Evolutionary conservation across 306 rosid genomes (phyloP), one percentile per base, ranked within the genome.

Genomic region (Cotoneaster glaucophyllus): DNA sequence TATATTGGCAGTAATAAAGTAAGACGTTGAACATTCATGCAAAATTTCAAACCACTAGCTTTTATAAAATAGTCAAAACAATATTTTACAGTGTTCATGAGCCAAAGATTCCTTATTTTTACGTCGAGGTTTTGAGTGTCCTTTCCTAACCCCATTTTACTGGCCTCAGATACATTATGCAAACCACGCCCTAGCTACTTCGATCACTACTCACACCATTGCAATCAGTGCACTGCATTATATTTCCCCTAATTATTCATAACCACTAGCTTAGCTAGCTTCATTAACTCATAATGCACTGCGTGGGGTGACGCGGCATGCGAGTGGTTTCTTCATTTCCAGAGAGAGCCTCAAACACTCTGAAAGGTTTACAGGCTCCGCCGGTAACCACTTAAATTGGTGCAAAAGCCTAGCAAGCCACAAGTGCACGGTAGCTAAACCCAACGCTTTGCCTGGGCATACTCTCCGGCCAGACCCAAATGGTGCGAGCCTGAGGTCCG

Each of bases 401-500:
- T 85, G 96, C 22, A 94, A 85, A 74, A 94, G 89, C 26, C 86
- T 81, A 9, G 94, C 98, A 0, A 94, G 88, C 98, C 98, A 94
- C 22, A 91, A 62, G 54, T 91, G 97, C 53, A 85, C 89, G 0
- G 91, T 94, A 75, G 97, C 88, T 74, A 94, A 63, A 56, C 96
- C 97, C 28, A 94, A 22, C 0, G 85, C 88, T 70, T 85, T 81
- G 0, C 98, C 98, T 0, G 98, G 98, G 57, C 98, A 94, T 5
- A 80, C 94, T 87, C 97, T 86, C 0, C 90, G 87, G 0, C 98
- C 98, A 0, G 97, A 88, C 0, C 98, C 97, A 19, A 94, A 94
- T 1, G 98, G 98, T 5, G 98, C 97, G 0, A 94, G 87, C 73
- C 96, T 87, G 19, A 90, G 50, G 37, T 94, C 97, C 0, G 96